phyloP scores from a whole-genome alignment of 495 filamentous ascomycete genomes.

The Podospora anserina region DNA sequence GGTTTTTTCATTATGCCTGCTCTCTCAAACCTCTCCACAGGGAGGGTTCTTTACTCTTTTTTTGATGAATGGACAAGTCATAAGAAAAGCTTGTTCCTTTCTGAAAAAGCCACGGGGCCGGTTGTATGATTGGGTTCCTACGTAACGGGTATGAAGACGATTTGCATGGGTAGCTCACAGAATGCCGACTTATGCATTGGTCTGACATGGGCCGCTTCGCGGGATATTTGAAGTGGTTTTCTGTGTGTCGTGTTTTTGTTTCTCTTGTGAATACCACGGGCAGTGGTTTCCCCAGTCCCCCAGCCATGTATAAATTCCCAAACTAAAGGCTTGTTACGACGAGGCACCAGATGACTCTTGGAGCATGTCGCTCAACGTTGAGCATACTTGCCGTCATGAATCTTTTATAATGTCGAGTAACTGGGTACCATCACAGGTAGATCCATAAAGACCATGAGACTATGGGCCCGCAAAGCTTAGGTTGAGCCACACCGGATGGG shows the following conservation, averaged over 20 bases:
- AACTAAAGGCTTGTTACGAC: neutral
- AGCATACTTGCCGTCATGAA: no score
- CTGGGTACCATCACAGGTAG: no score
- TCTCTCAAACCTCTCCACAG: conserved; percentile 24
- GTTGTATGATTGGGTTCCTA: conserved; percentile 33
- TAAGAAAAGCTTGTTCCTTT: conserved; percentile 28
- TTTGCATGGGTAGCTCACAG: conserved; percentile 39
- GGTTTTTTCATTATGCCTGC: conserved; percentile 30
- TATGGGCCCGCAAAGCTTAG: no score
- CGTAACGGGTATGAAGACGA: conserved; percentile 25
- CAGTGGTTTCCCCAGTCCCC: neutral
- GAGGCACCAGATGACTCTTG: neutral
- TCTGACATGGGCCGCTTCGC: conserved; percentile 8
- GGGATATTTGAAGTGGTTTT: conserved; percentile 1
- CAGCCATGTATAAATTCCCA: neutral
- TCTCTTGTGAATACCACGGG: neutral
- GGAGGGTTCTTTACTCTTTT: conserved; percentile 27
- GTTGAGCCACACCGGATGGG: no score
- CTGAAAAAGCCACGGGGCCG: conserved; percentile 24
- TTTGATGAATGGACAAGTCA: conserved; percentile 20
- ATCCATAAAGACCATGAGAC: no score
- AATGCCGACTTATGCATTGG: conserved; percentile 36
- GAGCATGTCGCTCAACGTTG: no score
- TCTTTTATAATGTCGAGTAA: no score
- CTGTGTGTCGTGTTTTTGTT: neutral